Conservation (phyloP, 2,329 filamentous ascomycete genomes). For the Ophiocordyceps unilateralis region DNA sequence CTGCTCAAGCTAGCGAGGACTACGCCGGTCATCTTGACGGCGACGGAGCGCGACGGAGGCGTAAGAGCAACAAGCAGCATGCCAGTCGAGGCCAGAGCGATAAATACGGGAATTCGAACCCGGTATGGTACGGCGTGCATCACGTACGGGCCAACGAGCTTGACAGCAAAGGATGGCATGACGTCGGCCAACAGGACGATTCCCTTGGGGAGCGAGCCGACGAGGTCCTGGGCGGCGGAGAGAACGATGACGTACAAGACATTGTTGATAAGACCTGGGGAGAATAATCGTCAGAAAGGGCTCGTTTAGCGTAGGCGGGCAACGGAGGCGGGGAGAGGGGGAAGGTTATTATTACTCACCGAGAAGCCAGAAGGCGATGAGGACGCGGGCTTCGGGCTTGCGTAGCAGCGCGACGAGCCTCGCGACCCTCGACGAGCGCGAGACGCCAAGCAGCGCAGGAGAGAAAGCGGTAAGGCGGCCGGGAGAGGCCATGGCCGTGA, state of each 20-base stretch:
- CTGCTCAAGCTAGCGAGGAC: conserved; percentile 71
- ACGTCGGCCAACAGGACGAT: conserved; percentile 88
- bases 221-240: conserved; percentile 85
- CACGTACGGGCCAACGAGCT: conserved; percentile 82
- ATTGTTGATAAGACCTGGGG: conserved; percentile 58
- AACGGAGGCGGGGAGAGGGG: not conserved
- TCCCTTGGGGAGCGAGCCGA: conserved; percentile 81
- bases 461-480: conserved; percentile 1
- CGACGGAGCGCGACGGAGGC: conserved; percentile 46
- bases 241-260: conserved; percentile 96
- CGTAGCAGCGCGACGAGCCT: conserved; percentile 46
- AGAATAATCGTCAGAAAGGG: no score
- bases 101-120: conserved; percentile 57
- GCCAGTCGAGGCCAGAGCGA: conserved; percentile 56
- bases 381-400: conserved; percentile 52
- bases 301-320: not conserved
- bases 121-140: conserved; percentile 77
- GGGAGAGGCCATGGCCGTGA: not conserved
- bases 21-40: conserved; percentile 65
- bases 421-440: conserved; percentile 53
- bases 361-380: conserved; percentile 82
- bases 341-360: conserved; percentile 44
- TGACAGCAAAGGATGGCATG: conserved; percentile 73
- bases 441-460: conserved; percentile 41
- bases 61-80: conserved; percentile 83